These are phyloP conservation scores for Entophlyctis luteolus DNA, from an alignment of 192 early-diverging fungal genomes.

Conservation along the genomic window DNA sequence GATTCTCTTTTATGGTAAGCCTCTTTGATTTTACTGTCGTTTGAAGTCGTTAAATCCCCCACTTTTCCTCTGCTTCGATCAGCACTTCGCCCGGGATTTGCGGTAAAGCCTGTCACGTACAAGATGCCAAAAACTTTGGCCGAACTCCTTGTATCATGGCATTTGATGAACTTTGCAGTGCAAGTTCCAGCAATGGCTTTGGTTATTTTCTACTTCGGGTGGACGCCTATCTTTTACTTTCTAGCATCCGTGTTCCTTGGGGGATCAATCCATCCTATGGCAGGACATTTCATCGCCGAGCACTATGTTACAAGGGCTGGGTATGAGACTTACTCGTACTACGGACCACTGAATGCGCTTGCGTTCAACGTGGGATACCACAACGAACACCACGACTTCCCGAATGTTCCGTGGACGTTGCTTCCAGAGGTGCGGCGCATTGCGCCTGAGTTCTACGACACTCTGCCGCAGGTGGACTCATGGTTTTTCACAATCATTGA, in stretches of 20 bases:
- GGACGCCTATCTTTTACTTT: conserved; percentile 43
- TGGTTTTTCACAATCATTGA: conserved; percentile 81
- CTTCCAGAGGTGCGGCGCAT: conserved; percentile 74
- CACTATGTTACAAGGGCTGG: conserved; percentile 93
- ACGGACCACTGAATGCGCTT: conserved; percentile 79
- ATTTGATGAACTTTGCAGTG: conserved; percentile 39
- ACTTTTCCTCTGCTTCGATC: conserved; percentile 26
- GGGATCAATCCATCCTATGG: conserved; percentile 84
- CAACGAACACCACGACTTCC: conserved; percentile 98
- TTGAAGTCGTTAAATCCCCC: no score
- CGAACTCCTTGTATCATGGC: conserved; percentile 39
- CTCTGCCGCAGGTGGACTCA: conserved; percentile 74
- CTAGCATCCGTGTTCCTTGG: conserved; percentile 53
- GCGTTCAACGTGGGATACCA: conserved; percentile 96
- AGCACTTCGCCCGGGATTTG: conserved; percentile 41
- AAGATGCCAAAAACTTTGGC: conserved; percentile 18
- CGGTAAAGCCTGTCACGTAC: conserved; percentile 27
- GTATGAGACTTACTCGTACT: conserved; percentile 97
- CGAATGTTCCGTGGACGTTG: conserved; percentile 80
- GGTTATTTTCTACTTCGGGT: conserved; percentile 38
- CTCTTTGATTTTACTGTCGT: no score
- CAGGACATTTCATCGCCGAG: conserved; percentile 96
- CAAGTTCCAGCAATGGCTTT: conserved; percentile 33
- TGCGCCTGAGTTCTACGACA: conserved; percentile 89
- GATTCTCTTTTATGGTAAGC: conserved; percentile 45